phyloP scores from a whole-genome alignment of 228 moss, liverwort and hornwort species.

The Sphagnum fallax region DNA sequence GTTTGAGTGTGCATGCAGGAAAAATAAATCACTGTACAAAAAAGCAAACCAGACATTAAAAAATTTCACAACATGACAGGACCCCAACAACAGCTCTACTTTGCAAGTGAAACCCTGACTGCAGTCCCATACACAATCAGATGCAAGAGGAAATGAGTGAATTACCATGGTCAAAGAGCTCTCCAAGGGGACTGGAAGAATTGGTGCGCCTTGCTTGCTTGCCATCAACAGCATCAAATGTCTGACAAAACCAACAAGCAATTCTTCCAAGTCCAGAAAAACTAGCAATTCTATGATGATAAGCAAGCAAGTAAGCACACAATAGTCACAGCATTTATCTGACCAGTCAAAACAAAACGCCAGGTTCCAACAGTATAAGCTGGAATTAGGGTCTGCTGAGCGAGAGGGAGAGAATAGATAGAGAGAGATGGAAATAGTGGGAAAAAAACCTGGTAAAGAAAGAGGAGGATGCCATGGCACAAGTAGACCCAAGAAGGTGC shows the following conservation, averaged over 20 bases:
- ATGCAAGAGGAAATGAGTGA: no score
- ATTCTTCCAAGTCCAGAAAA: neutral
- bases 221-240: conserved; percentile 98
- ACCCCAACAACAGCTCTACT: no score
- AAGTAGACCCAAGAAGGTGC: conserved; percentile 81
- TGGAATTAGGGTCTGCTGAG: no score
- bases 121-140: no score
- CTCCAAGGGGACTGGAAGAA: conserved; percentile 96
- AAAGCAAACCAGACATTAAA: neutral
- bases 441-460: conserved; percentile 72
- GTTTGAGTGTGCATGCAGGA: no score
- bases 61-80: no score
- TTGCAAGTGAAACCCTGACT: no score
- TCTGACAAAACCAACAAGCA: conserved; percentile 30
- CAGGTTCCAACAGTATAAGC: neutral
- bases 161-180: conserved; percentile 97
- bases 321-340: neutral
- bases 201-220: conserved; percentile 98
- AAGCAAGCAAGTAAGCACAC: neutral
- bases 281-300: neutral
- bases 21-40: no score
- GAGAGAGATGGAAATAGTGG: no score
- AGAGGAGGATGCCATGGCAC: conserved; percentile 79
- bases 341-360: no score
- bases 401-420: no score